Conservation (phyloP, 345 rosid species). For the Eucalyptus regnans region DNA sequence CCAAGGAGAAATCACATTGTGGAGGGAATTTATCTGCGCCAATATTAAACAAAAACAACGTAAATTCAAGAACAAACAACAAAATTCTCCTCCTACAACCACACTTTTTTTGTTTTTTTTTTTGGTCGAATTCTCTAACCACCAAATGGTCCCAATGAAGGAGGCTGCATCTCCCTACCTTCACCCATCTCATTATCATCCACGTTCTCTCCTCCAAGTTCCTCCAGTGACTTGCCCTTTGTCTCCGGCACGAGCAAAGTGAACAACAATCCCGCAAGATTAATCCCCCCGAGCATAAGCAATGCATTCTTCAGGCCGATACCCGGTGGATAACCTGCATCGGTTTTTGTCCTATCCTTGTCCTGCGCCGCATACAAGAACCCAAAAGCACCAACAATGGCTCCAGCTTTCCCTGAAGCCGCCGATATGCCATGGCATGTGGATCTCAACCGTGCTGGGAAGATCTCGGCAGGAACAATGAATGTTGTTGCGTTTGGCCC, state of each 20-base stretch:
- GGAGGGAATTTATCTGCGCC: neutral
- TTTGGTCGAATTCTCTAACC: neutral
- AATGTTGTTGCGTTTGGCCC: slow-evolving; percentile 3
- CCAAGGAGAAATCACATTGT: neutral
- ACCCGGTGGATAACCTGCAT: neutral
- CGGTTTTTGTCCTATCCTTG: neutral
- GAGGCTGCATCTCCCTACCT: neutral
- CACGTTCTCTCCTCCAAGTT: neutral
- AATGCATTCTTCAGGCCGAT: neutral
- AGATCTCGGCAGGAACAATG: neutral
- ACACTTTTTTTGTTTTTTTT: neutral
- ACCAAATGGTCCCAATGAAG: neutral
- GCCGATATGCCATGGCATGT: neutral
- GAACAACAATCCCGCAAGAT: neutral
- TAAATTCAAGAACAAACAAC: neutral
- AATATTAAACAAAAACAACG: neutral
- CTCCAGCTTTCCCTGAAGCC: neutral
- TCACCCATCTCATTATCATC: neutral
- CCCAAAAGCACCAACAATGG: slow-evolving; percentile 1
- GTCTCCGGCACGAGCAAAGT: neutral
- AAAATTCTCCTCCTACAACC: neutral
- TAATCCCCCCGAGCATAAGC: neutral
- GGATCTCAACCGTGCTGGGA: neutral
- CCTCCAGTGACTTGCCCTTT: neutral
- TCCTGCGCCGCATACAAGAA: neutral